These are phyloP conservation scores for Venturia pyrina DNA, from an alignment of 2,329 filamentous ascomycete species.

Conservation along the genomic window DNA sequence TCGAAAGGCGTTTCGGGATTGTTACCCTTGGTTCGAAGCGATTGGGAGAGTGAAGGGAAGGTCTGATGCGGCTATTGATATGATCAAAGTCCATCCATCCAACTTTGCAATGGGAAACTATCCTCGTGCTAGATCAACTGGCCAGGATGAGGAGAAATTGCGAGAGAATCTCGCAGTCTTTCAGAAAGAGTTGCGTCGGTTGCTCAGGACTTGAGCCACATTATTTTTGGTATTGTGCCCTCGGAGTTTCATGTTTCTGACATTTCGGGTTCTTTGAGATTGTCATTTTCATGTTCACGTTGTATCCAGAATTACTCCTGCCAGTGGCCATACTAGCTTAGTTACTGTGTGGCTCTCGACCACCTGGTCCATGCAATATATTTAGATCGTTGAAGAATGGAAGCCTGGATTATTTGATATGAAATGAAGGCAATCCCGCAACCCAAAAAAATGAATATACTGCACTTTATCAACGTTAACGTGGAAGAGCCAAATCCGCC, in stretches of 20 bases:
- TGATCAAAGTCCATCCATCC: slow-evolving; percentile 3
- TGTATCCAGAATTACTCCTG: too few relatives aligned
- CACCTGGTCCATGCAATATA: too few relatives aligned
- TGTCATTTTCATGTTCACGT: not conserved
- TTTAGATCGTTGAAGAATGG: too few relatives aligned
- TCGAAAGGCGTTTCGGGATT: slow-evolving; percentile 9
- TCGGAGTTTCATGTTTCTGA: not conserved
- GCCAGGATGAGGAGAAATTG: too few relatives aligned
- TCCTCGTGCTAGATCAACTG: not conserved
- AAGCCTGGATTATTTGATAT: too few relatives aligned
- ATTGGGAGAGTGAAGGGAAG: slow-evolving; percentile 6
- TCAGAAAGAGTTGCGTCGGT: not conserved
- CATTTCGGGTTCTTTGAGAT: not conserved
- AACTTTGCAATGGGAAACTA: not conserved
- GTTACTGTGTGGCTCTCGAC: too few relatives aligned
- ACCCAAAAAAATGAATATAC: too few relatives aligned
- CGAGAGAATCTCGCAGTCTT: not conserved
- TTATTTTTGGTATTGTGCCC: too few relatives aligned
- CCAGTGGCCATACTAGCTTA: too few relatives aligned
- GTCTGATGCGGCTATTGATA: slow-evolving; percentile 4
- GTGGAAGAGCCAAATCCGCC: too few relatives aligned
- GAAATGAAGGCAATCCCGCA: too few relatives aligned
- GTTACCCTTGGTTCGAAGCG: slow-evolving; percentile 11
- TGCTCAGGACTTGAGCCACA: slow-evolving; percentile 1
- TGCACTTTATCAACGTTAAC: too few relatives aligned